Percentiles rank a stretch among this genome's conserved stretches.
These are phyloP conservation scores for Fusarium hainanense DNA, from an alignment of 2,329 filamentous ascomycete genomes.

Conservation along the genomic window DNA sequence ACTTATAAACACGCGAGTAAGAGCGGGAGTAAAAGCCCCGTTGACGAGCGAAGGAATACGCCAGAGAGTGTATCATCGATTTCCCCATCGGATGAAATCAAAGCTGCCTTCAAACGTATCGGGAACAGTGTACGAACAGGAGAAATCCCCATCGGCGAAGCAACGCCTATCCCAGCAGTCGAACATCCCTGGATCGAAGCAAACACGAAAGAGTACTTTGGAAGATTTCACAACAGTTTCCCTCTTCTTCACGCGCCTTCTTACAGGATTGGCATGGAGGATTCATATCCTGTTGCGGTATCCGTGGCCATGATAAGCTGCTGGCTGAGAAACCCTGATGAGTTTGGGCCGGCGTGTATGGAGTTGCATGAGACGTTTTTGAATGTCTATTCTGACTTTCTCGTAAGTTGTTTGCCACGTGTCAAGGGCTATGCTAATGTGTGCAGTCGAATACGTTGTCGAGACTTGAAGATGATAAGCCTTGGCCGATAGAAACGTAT, in stretches of 20 bases:
- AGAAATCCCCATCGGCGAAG: constrained; percentile 20
- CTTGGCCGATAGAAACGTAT: constrained; percentile 49
- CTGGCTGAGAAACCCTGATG: constrained; percentile 50
- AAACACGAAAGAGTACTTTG: constrained; percentile 51
- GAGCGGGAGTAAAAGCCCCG: constrained; percentile 17
- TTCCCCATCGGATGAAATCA: constrained; percentile 14
- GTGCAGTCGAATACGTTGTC: constrained; percentile 32
- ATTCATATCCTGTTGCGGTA: constrained; percentile 43
- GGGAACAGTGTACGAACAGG: constrained; percentile 7
- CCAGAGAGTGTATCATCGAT: background rate
- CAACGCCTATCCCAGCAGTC: background rate
- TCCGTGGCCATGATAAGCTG: constrained; percentile 54
- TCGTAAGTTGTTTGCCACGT: constrained; percentile 47
- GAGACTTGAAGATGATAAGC: constrained; percentile 25
- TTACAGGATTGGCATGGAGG: constrained; percentile 45
- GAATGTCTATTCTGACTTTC: constrained; percentile 43
- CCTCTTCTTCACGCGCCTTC: constrained; percentile 55
- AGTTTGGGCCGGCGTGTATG: constrained; percentile 44
- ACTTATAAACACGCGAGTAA: constrained; percentile 48
- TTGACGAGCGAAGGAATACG: background rate
- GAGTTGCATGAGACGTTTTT: constrained; percentile 50
- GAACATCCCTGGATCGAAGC: constrained; percentile 37
- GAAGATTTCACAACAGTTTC: constrained; percentile 55
- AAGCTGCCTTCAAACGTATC: constrained; percentile 22
- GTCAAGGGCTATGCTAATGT: background rate